Conservation (phyloP, 148 eudicot species). For the Cornus kousa region DNA sequence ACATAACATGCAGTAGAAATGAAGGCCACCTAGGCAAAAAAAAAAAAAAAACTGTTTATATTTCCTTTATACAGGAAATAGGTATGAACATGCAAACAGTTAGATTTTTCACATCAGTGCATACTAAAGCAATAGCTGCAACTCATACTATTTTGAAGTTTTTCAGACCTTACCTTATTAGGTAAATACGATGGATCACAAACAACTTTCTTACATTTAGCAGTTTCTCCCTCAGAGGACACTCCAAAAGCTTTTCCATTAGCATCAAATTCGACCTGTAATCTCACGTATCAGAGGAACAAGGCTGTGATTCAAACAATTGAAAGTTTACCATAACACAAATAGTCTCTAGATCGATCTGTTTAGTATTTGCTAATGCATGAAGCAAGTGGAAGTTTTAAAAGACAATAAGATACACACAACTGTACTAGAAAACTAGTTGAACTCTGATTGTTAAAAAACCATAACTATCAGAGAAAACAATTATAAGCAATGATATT, state of each 20-base stretch:
- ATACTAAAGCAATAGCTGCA: not conserved
- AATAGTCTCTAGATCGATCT: not conserved
- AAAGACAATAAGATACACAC: not conserved
- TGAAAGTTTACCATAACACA: not conserved
- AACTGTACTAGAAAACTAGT: not conserved
- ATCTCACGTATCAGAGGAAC: not conserved
- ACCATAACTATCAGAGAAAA: not conserved
- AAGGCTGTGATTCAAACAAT: not conserved
- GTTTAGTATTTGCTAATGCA: not conserved
- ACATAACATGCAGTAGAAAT: not conserved
- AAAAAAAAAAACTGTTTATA: no score
- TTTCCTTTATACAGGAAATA: no score
- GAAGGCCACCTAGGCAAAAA: not conserved
- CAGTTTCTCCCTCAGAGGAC: slow-evolving; percentile 84
- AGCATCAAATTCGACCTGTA: slow-evolving; percentile 65
- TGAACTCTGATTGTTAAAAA: not conserved
- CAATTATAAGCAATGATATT: not conserved
- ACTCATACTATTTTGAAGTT: not conserved
- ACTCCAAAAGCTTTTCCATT: slow-evolving; percentile 69
- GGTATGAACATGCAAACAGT: no score
- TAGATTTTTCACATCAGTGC: no score
- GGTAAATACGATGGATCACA: slow-evolving; percentile 84
- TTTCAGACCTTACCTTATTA: slow-evolving; percentile 46
- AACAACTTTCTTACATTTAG: slow-evolving; percentile 80
- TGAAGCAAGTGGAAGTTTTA: not conserved